Evolutionary conservation across 2,329 filamentous ascomycete genomes (phyloP).

Genomic region (Pestalotiopsis fici): DNA sequence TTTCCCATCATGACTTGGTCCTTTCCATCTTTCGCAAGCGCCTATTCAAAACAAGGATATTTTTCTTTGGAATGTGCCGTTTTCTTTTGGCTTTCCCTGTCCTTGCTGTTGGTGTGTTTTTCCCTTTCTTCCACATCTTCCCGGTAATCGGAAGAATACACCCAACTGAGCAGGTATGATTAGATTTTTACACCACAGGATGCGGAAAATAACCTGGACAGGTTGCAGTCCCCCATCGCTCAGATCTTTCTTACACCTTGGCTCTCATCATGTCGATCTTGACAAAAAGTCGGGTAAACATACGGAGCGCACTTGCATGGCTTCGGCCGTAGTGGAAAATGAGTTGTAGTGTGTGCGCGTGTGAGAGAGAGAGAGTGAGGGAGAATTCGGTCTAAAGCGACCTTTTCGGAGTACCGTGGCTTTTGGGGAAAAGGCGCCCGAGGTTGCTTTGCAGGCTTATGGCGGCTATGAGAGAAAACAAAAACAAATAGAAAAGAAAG

Average conservation of each 20-base stretch:
- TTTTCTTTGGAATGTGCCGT: not conserved
- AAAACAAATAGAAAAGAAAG: not conserved
- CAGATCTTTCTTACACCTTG: not conserved
- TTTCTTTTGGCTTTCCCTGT: not conserved
- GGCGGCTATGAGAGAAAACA: not conserved
- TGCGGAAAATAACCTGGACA: not conserved
- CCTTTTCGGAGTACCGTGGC: not conserved
- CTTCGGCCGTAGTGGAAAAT: not conserved
- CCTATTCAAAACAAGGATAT: not conserved
- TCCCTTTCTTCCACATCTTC: no score
- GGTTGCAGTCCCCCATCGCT: not conserved
- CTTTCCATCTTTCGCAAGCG: not conserved
- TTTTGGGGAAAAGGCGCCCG: not conserved
- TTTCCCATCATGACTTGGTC: not conserved
- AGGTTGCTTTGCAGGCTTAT: not conserved
- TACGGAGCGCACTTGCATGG: not conserved
- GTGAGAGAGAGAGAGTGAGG: not conserved
- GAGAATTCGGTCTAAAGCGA: not conserved
- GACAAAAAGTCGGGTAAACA: not conserved
- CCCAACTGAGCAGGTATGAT: slow-evolving; percentile 3
- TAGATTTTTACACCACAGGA: not conserved
- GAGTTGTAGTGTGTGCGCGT: not conserved
- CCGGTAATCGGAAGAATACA: not conserved
- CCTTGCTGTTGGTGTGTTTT: no score
- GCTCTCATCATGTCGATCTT: not conserved